These are phyloP conservation scores for Candida sonorensis DNA, from an alignment of 805 yeast genomes.

Conservation along the genomic window DNA sequence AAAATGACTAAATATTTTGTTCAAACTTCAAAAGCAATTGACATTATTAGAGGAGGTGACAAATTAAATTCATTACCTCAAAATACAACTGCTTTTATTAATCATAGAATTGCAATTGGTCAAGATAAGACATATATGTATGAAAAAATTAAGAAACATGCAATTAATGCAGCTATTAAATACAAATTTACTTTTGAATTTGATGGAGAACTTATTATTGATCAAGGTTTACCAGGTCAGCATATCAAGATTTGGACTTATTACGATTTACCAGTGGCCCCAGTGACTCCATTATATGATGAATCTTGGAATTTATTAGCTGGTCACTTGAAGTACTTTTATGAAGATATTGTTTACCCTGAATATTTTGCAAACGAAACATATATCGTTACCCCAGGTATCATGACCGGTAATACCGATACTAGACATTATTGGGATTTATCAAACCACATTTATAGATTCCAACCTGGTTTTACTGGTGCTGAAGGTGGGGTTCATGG, in stretches of 20 bases:
- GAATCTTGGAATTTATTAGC: slow-evolving; percentile 37
- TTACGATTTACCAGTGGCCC: slow-evolving; percentile 32
- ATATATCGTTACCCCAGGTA: slow-evolving; percentile 44
- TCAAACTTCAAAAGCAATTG: slow-evolving; percentile 59
- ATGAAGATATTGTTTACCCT: slow-evolving; percentile 40
- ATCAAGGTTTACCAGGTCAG: slow-evolving; percentile 36
- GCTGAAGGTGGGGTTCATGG: slow-evolving; percentile 44
- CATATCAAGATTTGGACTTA: slow-evolving; percentile 31
- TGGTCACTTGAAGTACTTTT: slow-evolving; percentile 49
- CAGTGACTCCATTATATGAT: slow-evolving; percentile 29
- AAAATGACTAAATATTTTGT: too few species aligned
- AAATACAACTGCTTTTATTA: slow-evolving; percentile 40
- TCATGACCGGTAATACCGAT: slow-evolving; percentile 59
- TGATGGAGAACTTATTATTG: slow-evolving; percentile 25
- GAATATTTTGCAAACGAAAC: slow-evolving; percentile 6
- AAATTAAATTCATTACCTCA: slow-evolving; percentile 75
- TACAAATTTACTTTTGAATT: slow-evolving; percentile 39
- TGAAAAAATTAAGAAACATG: slow-evolving; percentile 32
- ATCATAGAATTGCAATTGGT: slow-evolving; percentile 58
- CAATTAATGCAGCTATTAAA: slow-evolving; percentile 36
- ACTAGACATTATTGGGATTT: slow-evolving; percentile 49
- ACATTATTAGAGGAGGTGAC: slow-evolving; percentile 60
- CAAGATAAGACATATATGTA: slow-evolving; percentile 38
- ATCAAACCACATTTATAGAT: slow-evolving; percentile 55
- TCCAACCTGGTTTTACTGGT: slow-evolving; percentile 39